Conservation (phyloP, 148 eudicot genomes). For the Persicaria maculosa region DNA sequence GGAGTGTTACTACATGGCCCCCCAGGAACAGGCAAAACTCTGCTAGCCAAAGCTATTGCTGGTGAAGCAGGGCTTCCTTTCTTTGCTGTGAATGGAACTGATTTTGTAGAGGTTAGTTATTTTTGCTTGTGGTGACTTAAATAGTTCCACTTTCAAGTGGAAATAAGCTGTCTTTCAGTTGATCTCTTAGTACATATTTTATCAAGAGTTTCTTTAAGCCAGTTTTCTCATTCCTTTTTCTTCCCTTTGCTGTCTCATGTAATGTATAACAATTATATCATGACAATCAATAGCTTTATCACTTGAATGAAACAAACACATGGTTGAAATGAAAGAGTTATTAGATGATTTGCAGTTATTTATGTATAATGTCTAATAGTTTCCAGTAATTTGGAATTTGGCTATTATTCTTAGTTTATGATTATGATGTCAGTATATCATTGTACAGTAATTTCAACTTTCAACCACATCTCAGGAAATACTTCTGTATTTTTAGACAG, state of each 20-base stretch:
- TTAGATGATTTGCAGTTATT: not conserved
- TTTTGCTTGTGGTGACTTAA: not conserved
- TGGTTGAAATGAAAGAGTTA: not conserved
- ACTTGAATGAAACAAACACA: not conserved
- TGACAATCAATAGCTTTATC: not conserved
- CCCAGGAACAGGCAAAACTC: constrained; percentile 97
- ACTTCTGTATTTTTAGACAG: not conserved
- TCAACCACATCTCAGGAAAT: not conserved
- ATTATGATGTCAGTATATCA: not conserved
- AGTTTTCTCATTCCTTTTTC: not conserved
- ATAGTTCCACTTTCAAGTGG: not conserved
- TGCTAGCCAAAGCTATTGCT: constrained; percentile 92
- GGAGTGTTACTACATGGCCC: constrained; percentile 96
- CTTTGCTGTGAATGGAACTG: constrained; percentile 88
- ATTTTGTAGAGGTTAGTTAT: constrained; percentile 73
- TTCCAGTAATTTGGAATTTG: not conserved
- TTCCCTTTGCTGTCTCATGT: not conserved
- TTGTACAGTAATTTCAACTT: not conserved
- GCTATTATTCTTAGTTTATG: not conserved
- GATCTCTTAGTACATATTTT: not conserved
- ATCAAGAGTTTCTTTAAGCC: not conserved
- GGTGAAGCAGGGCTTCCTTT: constrained; percentile 98
- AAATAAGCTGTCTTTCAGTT: not conserved
- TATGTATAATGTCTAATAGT: not conserved
- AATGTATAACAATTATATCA: not conserved